Conservation (phyloP, 129 eudicot genomes). For the Lactuca sativa region DNA sequence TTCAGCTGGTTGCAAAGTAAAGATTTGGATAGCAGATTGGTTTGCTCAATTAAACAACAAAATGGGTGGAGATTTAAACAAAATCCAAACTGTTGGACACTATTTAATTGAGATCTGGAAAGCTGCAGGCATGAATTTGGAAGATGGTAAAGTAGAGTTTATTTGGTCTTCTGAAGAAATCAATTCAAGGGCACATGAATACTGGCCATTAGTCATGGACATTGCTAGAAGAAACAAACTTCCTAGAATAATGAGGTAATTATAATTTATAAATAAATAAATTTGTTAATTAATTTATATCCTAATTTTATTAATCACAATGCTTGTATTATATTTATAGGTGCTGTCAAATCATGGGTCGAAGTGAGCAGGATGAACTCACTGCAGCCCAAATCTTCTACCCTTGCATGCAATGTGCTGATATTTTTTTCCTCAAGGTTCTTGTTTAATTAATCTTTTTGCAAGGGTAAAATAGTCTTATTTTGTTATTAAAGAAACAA, state of each 20-base stretch:
- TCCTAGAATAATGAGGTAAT: constrained; percentile 62
- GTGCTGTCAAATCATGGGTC: constrained; percentile 83
- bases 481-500: neutral
- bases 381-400: constrained; percentile 88
- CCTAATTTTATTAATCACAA: neutral
- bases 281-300: neutral
- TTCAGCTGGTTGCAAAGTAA: constrained; percentile 89
- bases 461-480: neutral
- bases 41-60: constrained; percentile 85
- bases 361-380: constrained; percentile 73
- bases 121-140: constrained; percentile 74
- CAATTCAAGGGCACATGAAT: constrained; percentile 69
- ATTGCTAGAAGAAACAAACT: constrained; percentile 81
- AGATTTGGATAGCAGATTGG: constrained; percentile 97
- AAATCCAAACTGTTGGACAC: constrained; percentile 68
- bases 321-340: constrained; percentile 24
- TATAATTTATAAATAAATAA: neutral
- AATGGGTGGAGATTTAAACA: constrained; percentile 83
- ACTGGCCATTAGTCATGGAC: constrained; percentile 95
- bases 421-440: constrained; percentile 85
- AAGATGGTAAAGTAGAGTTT: constrained; percentile 70
- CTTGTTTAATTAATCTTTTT: neutral
- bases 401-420: constrained; percentile 98
- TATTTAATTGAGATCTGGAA: constrained; percentile 90
- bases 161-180: constrained; percentile 80